Evolutionary conservation across 1,284 basidiomycete genomes (phyloP), one percentile per base, ranked within the genome.

Genomic region (Ustilago tritici): DNA sequence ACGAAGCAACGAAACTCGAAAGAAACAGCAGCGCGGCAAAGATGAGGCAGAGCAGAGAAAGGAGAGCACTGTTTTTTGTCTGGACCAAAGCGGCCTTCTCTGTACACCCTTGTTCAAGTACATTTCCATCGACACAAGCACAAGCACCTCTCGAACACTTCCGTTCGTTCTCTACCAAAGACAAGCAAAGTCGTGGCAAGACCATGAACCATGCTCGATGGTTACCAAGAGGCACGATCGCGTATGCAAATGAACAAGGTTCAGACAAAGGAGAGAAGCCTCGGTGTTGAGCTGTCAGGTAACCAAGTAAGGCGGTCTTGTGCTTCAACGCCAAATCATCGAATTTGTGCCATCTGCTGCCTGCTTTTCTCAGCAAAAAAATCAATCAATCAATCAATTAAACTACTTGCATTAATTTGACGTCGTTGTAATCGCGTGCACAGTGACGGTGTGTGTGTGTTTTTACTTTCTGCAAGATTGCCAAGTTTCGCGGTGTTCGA

Each of bases 241-340:
- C 14, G 14, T 41, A 17, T 4, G 17, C 17, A 17, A 15, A 41
- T 15, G 40, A 60, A 40, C 19, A 60, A 60, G 15, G 15, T 40
- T 41, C 43, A 32, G 19, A 28, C 14, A 41, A 15, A 34, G 46
- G 23, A 28, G 23, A 3, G 23, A 28, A 46, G 56, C 4, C 56
- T 49, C 32, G 46, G 43, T 58, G 46, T 55, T 40, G 54, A 46
- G 31, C 56, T 56, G 56, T 56, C 56, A 56, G 56, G 54, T 7
- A 31, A 56, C 19, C 11, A 56, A 56, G 56, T 31, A 56, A 56
- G 56, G 56, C 43, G 41, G 53, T 54, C 36, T 38, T 38, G 36
- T 38, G 36, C 32, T 14, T 52, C 46, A n/a, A 28, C 19, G 41
- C 23, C 23, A 38, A 38, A 38, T 38, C 5, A 17, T 47, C 46